Percentiles rank a stretch among this genome's conserved stretches.
These are phyloP conservation scores for Amaranthus cruentus DNA, from an alignment of 148 eudicot genomes.

Conservation along the genomic window DNA sequence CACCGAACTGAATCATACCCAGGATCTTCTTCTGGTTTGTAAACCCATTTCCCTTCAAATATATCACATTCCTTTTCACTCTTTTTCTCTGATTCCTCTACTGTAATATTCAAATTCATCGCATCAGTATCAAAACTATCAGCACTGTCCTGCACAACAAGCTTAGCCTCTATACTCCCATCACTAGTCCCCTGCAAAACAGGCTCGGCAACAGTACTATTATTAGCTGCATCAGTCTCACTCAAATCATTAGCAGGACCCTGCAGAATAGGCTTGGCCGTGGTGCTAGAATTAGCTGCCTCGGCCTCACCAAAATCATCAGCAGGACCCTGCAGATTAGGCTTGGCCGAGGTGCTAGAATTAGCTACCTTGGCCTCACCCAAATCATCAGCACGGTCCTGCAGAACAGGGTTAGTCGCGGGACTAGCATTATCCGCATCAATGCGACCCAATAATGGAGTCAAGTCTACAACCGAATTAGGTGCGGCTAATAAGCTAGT, in stretches of 20 bases:
- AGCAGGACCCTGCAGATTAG: neutral
- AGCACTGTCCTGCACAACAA: neutral
- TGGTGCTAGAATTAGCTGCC: neutral
- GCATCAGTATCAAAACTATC: neutral
- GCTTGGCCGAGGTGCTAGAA: too few species aligned
- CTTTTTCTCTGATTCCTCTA: neutral
- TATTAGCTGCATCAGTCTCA: neutral
- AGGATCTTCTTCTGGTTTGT: neutral
- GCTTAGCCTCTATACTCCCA: too few species aligned
- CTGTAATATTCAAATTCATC: neutral
- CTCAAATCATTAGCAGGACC: too few species aligned
- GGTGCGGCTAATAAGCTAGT: neutral
- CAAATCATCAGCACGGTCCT: too few species aligned
- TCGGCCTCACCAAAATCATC: neutral
- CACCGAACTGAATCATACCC: slow-evolving; percentile 5
- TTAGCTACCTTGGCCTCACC: too few species aligned
- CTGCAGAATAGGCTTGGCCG: neutral
- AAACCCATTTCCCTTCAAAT: slow-evolving; percentile 14
- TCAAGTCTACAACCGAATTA: neutral
- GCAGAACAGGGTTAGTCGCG: neutral
- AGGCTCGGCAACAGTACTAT: neutral
- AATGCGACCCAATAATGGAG: neutral
- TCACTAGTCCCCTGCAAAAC: too few species aligned
- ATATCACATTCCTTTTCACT: neutral
- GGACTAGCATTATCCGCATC: neutral